Evolutionary conservation across 192 early-diverging fungal genomes (phyloP), one percentile per base, ranked within the genome.

Genomic region (Gryganskiella cystojenkinii): DNA sequence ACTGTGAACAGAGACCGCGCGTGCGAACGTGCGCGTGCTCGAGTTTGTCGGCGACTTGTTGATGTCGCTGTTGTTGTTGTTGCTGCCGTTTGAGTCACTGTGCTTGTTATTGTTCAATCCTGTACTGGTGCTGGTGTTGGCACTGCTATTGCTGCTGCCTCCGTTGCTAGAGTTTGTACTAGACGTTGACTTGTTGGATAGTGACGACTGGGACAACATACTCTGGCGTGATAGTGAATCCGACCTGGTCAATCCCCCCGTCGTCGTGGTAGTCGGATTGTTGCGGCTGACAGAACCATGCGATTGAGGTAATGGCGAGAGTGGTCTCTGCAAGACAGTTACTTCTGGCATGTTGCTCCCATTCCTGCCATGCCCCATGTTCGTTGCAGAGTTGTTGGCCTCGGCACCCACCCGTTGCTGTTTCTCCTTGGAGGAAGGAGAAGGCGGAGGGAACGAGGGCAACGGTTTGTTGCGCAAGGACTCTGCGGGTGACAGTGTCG

Each of bases 131-230:
- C 69, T 59, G 31, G 34, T 61, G 40, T 47, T 49, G 22, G 33
- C 58, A 45, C 61, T 55, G 1, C 55, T 17, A 46, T 62, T 73
- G 43, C 56, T 59, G 72, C 42, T 62, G 58, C 56, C 67, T 15
- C 25, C 25, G 44, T 30, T 63, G 43, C 72, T 75, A n/a, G n/a
- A n/a, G n/a, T n/a, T n/a, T n/a, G n/a, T n/a, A n/a, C n/a, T 37
- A 33, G 25, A 56, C 25, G 30, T 54, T 4, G 6, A 8, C 52
- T 61, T 67, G 24, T 53, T 55, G 4, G 71, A 67, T 3, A 75
- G 20, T 4, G 63, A 67, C 7, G 71, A 60, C 53, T 67, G 64
- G 4, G 71, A 75, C 4, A 66, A 40, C 33, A 60, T 65, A 25
- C 71, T 65, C 47, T 60, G 61, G 19, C 45, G 49, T 11, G 71